A percentile compares a stretch with the other conserved stretches of the same genome.
Evolutionary conservation across 163 green algal genomes (phyloP).

Genomic region (Scenedesmus sp.): DNA sequence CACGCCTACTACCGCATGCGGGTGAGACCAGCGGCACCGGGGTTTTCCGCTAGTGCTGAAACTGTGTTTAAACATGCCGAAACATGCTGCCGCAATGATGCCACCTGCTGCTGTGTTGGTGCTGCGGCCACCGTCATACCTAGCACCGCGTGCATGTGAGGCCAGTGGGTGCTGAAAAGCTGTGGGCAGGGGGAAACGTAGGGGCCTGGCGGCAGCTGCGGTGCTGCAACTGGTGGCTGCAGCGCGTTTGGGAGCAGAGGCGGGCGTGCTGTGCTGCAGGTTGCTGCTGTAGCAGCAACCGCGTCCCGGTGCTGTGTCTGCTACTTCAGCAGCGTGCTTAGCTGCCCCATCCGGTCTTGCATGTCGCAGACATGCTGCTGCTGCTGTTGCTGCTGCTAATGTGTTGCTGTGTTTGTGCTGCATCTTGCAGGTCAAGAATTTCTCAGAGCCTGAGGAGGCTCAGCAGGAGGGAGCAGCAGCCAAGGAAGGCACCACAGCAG

Average conservation of each 20-base stretch:
- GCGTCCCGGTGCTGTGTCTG: background rate
- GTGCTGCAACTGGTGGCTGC: background rate
- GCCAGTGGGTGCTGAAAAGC: no score
- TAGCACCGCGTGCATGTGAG: no score
- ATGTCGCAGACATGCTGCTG: background rate
- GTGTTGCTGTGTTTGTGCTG: background rate
- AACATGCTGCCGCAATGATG: background rate
- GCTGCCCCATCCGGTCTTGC: background rate
- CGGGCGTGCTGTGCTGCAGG: background rate
- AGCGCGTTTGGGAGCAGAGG: no score
- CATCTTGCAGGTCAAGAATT: conserved; percentile 53
- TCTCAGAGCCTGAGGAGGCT: conserved; percentile 43
- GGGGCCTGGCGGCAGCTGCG: background rate
- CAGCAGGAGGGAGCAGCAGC: conserved; percentile 48
- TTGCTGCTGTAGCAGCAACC: background rate
- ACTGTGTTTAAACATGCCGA: no score
- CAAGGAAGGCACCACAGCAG: conserved; percentile 49
- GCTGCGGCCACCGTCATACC: no score
- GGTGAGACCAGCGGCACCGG: conserved; percentile 53
- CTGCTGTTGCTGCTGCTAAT: background rate
- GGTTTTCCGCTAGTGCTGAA: no score
- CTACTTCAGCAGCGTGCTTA: background rate
- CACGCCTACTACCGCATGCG: conserved; percentile 95
- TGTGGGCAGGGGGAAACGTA: no score
- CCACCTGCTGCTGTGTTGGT: no score